These are phyloP conservation scores for Parathielavia hyrcaniae DNA, from an alignment of 495 filamentous ascomycete genomes.

Conservation along the genomic window DNA sequence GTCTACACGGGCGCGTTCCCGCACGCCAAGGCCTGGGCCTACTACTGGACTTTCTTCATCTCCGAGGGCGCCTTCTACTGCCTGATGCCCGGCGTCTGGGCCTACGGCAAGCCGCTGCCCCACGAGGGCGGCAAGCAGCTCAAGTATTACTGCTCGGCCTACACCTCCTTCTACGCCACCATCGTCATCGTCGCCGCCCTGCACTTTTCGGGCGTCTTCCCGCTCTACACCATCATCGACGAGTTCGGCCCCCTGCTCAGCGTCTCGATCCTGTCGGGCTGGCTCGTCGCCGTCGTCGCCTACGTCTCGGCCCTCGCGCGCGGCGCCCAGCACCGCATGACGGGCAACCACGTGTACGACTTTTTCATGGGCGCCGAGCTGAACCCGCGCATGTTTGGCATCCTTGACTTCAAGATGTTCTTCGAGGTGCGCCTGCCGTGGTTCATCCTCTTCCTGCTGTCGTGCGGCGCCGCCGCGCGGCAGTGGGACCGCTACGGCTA, in stretches of 20 bases:
- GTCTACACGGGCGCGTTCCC: conserved; percentile 80
- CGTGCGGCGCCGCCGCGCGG: conserved; percentile 67
- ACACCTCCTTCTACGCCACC: conserved; percentile 81
- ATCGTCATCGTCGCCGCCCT: conserved; percentile 59
- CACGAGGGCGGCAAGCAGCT: conserved; percentile 78
- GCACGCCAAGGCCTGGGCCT: conserved; percentile 68
- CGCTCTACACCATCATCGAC: conserved; percentile 88
- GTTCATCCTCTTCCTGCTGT: conserved; percentile 84
- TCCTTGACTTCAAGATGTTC: conserved; percentile 99
- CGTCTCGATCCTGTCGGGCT: conserved; percentile 87
- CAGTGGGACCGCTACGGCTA: conserved; percentile 90
- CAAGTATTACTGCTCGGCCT: conserved; percentile 85
- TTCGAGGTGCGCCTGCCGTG: conserved; percentile 96
- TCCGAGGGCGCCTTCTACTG: conserved; percentile 78
- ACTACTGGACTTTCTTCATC: conserved; percentile 89
- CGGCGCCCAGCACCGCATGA: conserved; percentile 86
- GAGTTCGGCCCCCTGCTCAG: conserved; percentile 88
- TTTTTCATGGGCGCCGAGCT: conserved; percentile 99
- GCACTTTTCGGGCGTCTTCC: conserved; percentile 79
- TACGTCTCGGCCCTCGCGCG: conserved; percentile 77
- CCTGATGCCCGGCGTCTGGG: conserved; percentile 73
- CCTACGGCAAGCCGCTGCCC: conserved; percentile 77
- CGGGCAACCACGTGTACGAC: conserved; percentile 84
- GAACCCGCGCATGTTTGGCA: conserved; percentile 88
- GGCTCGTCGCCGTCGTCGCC: conserved; percentile 68